Base-by-base conservation (phyloP, 352 stramenopile species). In the Blastocystis hominis region DNA sequence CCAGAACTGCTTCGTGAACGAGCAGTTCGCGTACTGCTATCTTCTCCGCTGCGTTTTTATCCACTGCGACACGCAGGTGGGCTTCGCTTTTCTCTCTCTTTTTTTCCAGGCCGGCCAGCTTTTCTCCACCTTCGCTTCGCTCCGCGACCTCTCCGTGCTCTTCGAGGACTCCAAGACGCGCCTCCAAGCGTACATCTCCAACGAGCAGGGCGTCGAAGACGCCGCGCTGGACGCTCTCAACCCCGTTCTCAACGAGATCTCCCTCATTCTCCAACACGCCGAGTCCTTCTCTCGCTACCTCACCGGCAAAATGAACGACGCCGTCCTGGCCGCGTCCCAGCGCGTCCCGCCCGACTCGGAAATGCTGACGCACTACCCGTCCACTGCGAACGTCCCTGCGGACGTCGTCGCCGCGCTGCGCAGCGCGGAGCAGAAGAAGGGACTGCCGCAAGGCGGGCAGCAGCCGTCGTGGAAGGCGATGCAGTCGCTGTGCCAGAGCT, bases 271-370 rank as follows among this genome's bases (percentile, higher is more conserved):
- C 17, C 70, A 80, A 36, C 44, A 80, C 53, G 24, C 54, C 10
- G 70, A 80, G 70, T 80, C 70, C 30, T 80, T 80, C 30, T 50
- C 70, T 13, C 70, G 70, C 6, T 80, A 64, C 53, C 56, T 80
- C 46, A 44, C 9, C n/a, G 70, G 70, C 46, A 80, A 80, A 47
- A 62, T 38, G 47, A 17, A 47, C 54, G 70, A 80, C 54, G 30
- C 44, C 17, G 6, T 44, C 30, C 5, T 62, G 7, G 20, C 24
- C n/a, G 42, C 36, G 7, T 24, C n/a, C 20, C 46, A 64, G 70
- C 20, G 7, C 20, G 40, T 36, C 4, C 20, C 40, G 44, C 46
- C 42, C 15, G 47, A 63, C 24, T 3, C 10, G 10, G 56, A 24
- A 20, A 10, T n/a, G 15, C 47, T 64, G 10, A 24, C 54, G 13